Percentiles rank a stretch among this genome's conserved stretches.
Conservation (phyloP, 2,329 filamentous ascomycete species). For the Geoglossum cookeanum region DNA sequence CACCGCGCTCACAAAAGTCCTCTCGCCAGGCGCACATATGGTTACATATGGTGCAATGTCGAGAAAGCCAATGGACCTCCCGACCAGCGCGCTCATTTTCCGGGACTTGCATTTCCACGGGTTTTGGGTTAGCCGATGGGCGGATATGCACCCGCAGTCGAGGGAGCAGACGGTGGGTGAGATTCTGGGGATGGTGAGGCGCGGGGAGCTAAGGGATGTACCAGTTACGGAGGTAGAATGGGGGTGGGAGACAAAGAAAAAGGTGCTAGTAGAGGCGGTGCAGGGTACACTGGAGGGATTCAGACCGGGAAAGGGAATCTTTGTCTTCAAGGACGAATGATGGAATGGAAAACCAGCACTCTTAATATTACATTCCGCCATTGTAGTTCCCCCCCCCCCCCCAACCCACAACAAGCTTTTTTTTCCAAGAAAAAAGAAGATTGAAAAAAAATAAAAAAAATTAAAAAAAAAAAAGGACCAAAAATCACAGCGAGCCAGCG, state of each 20-base stretch:
- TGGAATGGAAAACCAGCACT: background rate
- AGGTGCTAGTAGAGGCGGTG: slow-evolving; percentile 50
- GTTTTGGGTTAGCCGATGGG: slow-evolving; percentile 92
- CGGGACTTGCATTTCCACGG: slow-evolving; percentile 76
- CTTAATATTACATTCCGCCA: too few species aligned
- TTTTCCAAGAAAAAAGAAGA: too few species aligned
- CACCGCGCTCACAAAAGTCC: slow-evolving; percentile 53
- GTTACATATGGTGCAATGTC: slow-evolving; percentile 96
- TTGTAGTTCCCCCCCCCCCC: too few species aligned
- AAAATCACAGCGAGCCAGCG: too few species aligned
- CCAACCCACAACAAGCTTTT: too few species aligned
- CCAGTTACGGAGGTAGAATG: slow-evolving; percentile 70
- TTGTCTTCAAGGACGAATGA: slow-evolving; percentile 40
- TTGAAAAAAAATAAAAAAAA: too few species aligned
- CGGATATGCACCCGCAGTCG: slow-evolving; percentile 48
- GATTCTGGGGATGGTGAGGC: slow-evolving; percentile 54
- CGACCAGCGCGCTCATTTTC: slow-evolving; percentile 79
- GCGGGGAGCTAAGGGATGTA: slow-evolving; percentile 62
- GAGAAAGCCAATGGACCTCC: slow-evolving; percentile 63
- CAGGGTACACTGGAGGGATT: slow-evolving; percentile 72
- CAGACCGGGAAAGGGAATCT: slow-evolving; percentile 73
- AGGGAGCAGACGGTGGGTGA: slow-evolving; percentile 72
- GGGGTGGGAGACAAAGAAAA: slow-evolving; percentile 60
- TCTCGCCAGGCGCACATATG: slow-evolving; percentile 47
- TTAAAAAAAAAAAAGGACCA: too few species aligned